A percentile compares a stretch with the other conserved stretches of the same genome.
Conservation (phyloP, 306 rosid genomes). For the Lithocarpus polystachyus region DNA sequence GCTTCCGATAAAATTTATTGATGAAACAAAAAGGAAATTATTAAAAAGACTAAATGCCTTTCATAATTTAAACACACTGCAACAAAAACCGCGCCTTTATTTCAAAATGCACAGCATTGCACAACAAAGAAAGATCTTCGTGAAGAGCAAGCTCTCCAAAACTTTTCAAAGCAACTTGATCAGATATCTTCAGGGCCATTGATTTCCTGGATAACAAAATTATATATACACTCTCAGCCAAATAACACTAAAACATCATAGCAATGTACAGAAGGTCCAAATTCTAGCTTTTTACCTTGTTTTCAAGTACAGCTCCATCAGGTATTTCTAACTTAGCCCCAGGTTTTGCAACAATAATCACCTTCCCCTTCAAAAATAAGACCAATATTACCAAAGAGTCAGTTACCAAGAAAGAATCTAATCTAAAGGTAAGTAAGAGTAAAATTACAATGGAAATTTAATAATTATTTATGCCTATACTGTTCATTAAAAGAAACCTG, state of each 20-base stretch:
- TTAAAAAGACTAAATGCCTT: slow-evolving; percentile 13
- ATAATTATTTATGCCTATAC: background rate
- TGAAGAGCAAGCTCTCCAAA: slow-evolving; percentile 8
- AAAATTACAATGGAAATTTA: background rate
- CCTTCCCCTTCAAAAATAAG: slow-evolving; percentile 59
- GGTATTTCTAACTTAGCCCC: slow-evolving; percentile 74
- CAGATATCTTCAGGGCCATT: slow-evolving; percentile 69
- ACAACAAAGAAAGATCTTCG: background rate
- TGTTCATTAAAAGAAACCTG: background rate
- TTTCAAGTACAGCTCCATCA: slow-evolving; percentile 48
- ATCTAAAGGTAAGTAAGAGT: background rate
- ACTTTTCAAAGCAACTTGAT: slow-evolving; percentile 20
- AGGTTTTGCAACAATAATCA: slow-evolving; percentile 50
- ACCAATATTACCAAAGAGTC: slow-evolving; percentile 15
- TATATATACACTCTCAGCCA: slow-evolving; percentile 6
- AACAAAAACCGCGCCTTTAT: slow-evolving; percentile 23
- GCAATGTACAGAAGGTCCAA: background rate
- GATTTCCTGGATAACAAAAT: slow-evolving; percentile 50
- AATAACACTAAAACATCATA: background rate
- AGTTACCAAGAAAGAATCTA: background rate
- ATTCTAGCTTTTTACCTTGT: slow-evolving; percentile 54
- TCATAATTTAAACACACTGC: slow-evolving; percentile 8
- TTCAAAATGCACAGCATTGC: slow-evolving; percentile 19
- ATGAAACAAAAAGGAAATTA: background rate
- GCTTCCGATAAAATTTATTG: background rate